These are phyloP conservation scores for Leishmania gerbilli DNA, from an alignment of 208 protist genomes.

Conservation along the genomic window DNA sequence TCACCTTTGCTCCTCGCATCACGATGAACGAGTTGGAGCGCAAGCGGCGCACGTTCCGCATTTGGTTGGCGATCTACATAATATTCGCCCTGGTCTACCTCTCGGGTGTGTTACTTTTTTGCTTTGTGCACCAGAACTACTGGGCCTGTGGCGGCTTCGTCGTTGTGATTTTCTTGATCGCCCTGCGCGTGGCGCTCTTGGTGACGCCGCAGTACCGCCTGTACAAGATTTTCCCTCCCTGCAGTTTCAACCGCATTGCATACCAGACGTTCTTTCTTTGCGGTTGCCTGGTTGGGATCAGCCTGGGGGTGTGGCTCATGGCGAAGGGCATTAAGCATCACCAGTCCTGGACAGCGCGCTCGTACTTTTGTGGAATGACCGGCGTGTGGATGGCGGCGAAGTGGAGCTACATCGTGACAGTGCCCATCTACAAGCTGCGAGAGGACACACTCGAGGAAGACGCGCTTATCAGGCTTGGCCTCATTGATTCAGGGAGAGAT, in stretches of 20 bases:
- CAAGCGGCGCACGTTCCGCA: conserved; percentile 9
- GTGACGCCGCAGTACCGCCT: conserved; percentile 39
- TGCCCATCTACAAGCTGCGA: conserved; percentile 48
- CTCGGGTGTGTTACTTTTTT: conserved; percentile 44
- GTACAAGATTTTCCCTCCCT: conserved; percentile 46
- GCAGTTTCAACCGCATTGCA: conserved; percentile 33
- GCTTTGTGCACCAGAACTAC: conserved; percentile 60
- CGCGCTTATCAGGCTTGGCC: conserved; percentile 19
- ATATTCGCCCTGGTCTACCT: conserved; percentile 55
- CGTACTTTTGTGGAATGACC: conserved; percentile 79
- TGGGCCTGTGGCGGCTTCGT: conserved; percentile 64
- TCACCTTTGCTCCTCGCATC: too few relatives aligned
- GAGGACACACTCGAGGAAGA: conserved; percentile 49
- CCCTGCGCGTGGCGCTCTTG: conserved; percentile 37
- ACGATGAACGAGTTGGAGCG: conserved; percentile 17
- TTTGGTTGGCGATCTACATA: conserved; percentile 42
- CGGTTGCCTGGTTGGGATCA: conserved; percentile 38
- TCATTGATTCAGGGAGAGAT: not conserved
- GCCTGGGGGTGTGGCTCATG: conserved; percentile 63
- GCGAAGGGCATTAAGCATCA: conserved; percentile 44
- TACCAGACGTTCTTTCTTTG: conserved; percentile 51
- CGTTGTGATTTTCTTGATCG: conserved; percentile 51
- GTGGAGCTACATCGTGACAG: conserved; percentile 67
- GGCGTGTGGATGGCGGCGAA: conserved; percentile 64
- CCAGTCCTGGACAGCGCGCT: conserved; percentile 59